A percentile compares a stretch with the other conserved stretches of the same genome.
phyloP scores from a whole-genome alignment of 345 rosid species.

The Leavenworthia alabamica region DNA sequence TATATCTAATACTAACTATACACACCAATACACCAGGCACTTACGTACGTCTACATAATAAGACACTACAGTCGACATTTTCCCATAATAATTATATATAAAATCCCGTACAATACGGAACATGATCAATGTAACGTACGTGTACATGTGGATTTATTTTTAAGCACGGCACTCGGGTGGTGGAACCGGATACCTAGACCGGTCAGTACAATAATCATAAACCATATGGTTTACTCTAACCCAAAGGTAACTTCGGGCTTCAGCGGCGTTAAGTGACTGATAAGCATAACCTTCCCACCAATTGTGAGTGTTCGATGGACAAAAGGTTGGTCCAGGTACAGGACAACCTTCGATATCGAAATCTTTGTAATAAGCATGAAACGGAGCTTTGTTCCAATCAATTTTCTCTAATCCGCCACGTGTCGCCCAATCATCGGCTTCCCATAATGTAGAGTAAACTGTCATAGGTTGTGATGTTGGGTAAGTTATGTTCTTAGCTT shows the following conservation, averaged over 20 bases:
- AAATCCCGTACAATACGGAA: conserved; percentile 21
- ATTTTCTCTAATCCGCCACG: conserved; percentile 93
- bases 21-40: not conserved
- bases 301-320: conserved; percentile 53
- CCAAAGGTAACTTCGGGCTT: conserved; percentile 81
- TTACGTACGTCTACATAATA: conserved; percentile 4
- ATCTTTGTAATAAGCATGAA: conserved; percentile 73
- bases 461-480: conserved; percentile 85
- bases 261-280: conserved; percentile 56
- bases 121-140: conserved; percentile 25
- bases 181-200: conserved; percentile 62
- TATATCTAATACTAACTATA: not conserved
- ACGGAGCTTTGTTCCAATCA: conserved; percentile 87
- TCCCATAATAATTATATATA: not conserved
- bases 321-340: conserved; percentile 63
- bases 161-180: conserved; percentile 75
- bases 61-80: conserved; percentile 2
- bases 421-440: conserved; percentile 97
- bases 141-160: conserved; percentile 8
- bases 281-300: conserved; percentile 79
- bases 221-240: conserved; percentile 91
- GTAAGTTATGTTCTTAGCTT: conserved; percentile 54
- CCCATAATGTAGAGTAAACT: conserved; percentile 87
- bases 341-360: conserved; percentile 88
- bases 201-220: conserved; percentile 81